Conservation (phyloP, 2,329 filamentous ascomycete genomes). For the Venturia oleaginea region DNA sequence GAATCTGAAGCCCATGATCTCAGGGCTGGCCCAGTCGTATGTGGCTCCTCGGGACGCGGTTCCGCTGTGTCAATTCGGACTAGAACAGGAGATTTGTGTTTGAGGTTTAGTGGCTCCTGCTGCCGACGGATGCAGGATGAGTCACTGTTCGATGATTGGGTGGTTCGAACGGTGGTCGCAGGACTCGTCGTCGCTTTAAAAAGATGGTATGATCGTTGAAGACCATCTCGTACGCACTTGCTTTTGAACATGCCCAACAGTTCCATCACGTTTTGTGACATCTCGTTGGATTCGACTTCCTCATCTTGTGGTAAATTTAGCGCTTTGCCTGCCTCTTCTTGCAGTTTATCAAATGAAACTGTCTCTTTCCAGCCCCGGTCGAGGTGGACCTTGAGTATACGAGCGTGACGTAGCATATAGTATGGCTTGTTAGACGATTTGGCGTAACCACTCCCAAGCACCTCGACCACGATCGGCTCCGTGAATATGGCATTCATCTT, state of each 20-base stretch:
- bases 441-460: constrained; percentile 72
- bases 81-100: neutral
- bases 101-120: too few relatives aligned
- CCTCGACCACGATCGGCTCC: constrained; percentile 66
- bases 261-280: constrained; percentile 2
- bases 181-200: neutral
- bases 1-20: neutral
- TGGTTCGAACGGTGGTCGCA: neutral
- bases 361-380: constrained; percentile 64
- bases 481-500: constrained; percentile 50
- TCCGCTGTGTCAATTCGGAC: constrained; percentile 9
- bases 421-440: constrained; percentile 60
- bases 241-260: constrained; percentile 11
- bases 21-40: neutral
- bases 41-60: neutral
- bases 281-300: constrained; percentile 12
- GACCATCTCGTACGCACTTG: constrained; percentile 1
- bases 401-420: constrained; percentile 68
- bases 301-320: constrained; percentile 33
- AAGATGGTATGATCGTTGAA: neutral
- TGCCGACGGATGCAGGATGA: neutral
- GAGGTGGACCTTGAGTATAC: constrained; percentile 65
- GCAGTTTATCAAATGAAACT: constrained; percentile 60
- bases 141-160: neutral
- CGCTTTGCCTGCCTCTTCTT: constrained; percentile 53